phyloP scores from a whole-genome alignment of 139 green algal genomes.

The Micractinium sp. region DNA sequence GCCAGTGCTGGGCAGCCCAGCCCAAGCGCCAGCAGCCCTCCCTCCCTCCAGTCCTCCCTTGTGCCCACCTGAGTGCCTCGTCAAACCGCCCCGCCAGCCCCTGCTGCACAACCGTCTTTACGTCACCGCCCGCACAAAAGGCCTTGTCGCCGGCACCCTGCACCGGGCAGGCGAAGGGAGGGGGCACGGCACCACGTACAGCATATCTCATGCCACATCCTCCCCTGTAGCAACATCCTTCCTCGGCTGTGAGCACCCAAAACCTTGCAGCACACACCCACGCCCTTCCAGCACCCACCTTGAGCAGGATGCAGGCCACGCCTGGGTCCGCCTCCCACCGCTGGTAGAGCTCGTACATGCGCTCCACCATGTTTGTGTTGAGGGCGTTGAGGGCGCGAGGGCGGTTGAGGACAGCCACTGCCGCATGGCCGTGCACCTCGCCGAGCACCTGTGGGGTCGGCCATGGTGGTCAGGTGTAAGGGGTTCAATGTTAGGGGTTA shows the following conservation, averaged over 20 bases:
- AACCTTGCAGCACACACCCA: too few relatives aligned
- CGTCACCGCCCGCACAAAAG: slow-evolving; percentile 89
- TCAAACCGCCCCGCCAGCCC: slow-evolving; percentile 37
- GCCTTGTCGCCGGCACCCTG: slow-evolving; percentile 55
- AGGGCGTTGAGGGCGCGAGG: slow-evolving; percentile 80
- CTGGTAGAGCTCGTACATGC: slow-evolving; percentile 15
- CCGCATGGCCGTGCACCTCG: background rate
- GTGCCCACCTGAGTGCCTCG: slow-evolving; percentile 43
- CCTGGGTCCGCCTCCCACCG: background rate
- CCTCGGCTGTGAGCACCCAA: too few relatives aligned
- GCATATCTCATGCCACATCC: too few relatives aligned
- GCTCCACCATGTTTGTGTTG: slow-evolving; percentile 72
- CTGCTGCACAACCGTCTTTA: slow-evolving; percentile 71
- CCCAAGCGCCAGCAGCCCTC: too few relatives aligned
- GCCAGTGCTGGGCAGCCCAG: too few relatives aligned
- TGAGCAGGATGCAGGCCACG: slow-evolving; percentile 24
- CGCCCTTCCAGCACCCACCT: background rate
- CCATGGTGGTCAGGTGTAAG: background rate
- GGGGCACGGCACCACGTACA: too few relatives aligned
- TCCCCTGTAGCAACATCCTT: too few relatives aligned
- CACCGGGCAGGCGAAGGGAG: background rate
- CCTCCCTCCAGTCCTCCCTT: too few relatives aligned
- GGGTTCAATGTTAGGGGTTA: background rate
- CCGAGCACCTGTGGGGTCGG: slow-evolving; percentile 5
- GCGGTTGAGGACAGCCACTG: slow-evolving; percentile 36